Evolutionary conservation across 1,139 yeast genomes (phyloP), one percentile per base, ranked within the genome.

Genomic region (Saccharomycopsis crataegensis): DNA sequence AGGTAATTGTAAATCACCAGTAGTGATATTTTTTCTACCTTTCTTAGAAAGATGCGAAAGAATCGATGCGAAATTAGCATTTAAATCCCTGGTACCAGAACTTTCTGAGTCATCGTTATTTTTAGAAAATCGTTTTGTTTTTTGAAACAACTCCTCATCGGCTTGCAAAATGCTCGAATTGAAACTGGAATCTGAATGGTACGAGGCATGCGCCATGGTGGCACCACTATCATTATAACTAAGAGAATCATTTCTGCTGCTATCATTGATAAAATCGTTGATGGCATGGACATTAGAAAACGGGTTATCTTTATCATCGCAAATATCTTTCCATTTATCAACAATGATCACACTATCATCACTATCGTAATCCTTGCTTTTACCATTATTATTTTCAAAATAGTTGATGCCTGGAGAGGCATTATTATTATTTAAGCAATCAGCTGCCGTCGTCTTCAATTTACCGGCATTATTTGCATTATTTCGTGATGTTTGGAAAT

Each of bases 341-440:
- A 48, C 38, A 44, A 51, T 43, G 12, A 48, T 42, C 9, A 51
- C 14, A 37, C 51, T 51, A 14, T 51, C 54, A 38, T 47, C 43
- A 22, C 40, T 34, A 32, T 51, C 51, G 22, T 45, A 50, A 11
- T 12, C 41, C 7, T 43, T 36, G 6, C 48, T 36, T 16, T 22
- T 37, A 8, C 40, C 52, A 5, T 36, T 32, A 31, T 12, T 40
- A 8, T 28, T 44, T 43, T 36, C 47, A 4, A 22, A 17, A 17
- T 16, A 14, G 14, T 17, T 22, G 33, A 22, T 22, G 4, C 4
- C 28, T 22, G 11, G 3, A 9, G 16, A 12, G 44, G 17, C 44
- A 14, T 42, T 14, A 9, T 16, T 14, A 9, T 16, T 22, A 4
- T 22, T 22, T 4, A 22, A 22, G 28, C 28, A 22, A 22, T 22